Evolutionary conservation across 2,329 filamentous ascomycete genomes (phyloP).

Genomic region (Endocalyx cinctus): DNA sequence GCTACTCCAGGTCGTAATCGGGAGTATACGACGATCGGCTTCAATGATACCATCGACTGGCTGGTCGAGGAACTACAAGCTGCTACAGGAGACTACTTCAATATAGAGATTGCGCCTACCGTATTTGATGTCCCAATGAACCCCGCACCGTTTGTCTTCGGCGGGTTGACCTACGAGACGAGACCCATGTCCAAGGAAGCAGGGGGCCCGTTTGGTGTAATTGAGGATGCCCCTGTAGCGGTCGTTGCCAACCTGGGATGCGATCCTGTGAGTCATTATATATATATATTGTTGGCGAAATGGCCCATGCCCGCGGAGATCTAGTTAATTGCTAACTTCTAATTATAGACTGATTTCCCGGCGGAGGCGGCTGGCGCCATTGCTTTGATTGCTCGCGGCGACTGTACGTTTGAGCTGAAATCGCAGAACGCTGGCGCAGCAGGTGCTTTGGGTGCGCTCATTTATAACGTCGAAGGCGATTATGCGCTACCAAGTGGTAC

Average conservation of each 20-base stretch:
- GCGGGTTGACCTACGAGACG: background rate
- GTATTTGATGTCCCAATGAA: background rate
- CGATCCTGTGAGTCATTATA: no score
- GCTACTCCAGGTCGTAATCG: background rate
- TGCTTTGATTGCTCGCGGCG: background rate
- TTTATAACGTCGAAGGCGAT: background rate
- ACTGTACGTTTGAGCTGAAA: background rate
- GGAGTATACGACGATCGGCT: background rate
- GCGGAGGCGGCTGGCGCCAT: background rate
- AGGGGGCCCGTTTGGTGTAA: no score
- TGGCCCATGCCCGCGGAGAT: no score
- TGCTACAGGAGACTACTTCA: background rate
- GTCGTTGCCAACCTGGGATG: background rate
- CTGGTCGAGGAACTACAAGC: background rate
- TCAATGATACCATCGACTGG: background rate
- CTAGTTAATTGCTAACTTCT: no score
- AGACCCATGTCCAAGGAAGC: background rate
- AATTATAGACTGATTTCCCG: no score
- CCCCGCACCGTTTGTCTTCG: background rate
- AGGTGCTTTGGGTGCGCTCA: background rate
- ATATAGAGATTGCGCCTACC: background rate
- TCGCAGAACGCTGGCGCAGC: background rate
- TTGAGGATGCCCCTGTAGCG: background rate
- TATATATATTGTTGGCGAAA: no score
- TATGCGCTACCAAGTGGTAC: background rate